Percentiles rank a stretch among this genome's conserved stretches.
Evolutionary conservation across 331 rosid genomes (phyloP).

Genomic region (Quercus tomentella): DNA sequence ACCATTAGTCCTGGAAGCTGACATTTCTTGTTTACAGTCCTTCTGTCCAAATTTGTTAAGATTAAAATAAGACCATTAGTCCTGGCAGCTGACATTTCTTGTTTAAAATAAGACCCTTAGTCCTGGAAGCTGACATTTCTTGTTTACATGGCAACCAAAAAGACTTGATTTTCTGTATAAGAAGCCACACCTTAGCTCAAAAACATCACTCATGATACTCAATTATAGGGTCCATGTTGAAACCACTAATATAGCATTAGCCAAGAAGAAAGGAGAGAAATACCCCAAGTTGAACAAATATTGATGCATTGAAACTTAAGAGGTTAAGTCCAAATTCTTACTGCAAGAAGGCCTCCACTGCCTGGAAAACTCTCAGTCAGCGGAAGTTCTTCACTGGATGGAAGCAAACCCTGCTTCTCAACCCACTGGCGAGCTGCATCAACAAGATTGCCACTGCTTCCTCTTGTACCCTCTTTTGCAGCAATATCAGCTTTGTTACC

Average conservation of each 20-base stretch:
- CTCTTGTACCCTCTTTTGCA: slow-evolving; percentile 79
- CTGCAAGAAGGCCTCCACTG: slow-evolving; percentile 75
- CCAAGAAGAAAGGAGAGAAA: not conserved
- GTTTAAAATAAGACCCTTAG: too few relatives aligned
- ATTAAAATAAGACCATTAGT: too few relatives aligned
- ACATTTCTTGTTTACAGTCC: too few relatives aligned
- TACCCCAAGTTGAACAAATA: not conserved
- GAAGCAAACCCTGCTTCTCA: slow-evolving; percentile 95
- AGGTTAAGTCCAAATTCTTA: slow-evolving; percentile 34
- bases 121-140: too few relatives aligned
- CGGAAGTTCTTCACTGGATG: slow-evolving; percentile 96
- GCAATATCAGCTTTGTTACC: slow-evolving; percentile 96
- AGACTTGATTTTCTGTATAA: not conserved
- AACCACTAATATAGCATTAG: not conserved
- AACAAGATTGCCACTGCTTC: slow-evolving; percentile 97
- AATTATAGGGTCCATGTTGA: not conserved
- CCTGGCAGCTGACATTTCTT: too few relatives aligned
- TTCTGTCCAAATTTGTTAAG: too few relatives aligned
- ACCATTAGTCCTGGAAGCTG: too few relatives aligned
- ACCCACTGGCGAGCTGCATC: slow-evolving; percentile 98
- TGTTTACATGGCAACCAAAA: not conserved
- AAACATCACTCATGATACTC: not conserved
- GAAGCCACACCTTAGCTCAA: not conserved
- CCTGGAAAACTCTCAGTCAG: slow-evolving; percentile 89
- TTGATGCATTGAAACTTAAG: not conserved